Evolutionary conservation across 2,329 filamentous ascomycete genomes (phyloP), one percentile per base, ranked within the genome.

Genomic region (Talaromyces sp.): DNA sequence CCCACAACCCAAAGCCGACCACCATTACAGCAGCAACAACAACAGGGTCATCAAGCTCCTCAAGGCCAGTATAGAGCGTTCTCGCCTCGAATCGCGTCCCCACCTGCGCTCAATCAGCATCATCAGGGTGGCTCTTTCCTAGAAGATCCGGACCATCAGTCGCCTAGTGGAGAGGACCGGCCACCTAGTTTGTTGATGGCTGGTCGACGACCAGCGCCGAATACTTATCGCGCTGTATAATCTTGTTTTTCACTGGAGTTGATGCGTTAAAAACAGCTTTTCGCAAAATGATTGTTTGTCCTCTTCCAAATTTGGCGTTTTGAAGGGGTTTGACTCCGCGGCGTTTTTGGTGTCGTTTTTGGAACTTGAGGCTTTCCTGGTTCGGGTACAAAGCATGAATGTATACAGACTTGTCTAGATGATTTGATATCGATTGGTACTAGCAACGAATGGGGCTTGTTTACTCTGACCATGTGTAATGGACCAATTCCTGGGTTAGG

Each of bases 141-240:
- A n/a, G 56, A 60, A 37, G 50, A 59, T 27, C 58, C 57, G 9
- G 66, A 56, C 9, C 35, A 61, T 58, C 49, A 61, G 8, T 41
- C 41, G 1, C 37, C 35, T 15, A 22, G 25, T 6, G 25, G 45
- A 3, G 59, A 72, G 35, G 72, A 73, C 66, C 72, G 77, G 67
- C 76, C 78, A 41, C 78, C 78, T 10, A 80, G 75, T 73, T 69
- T 80, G 39, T 67, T 80, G 63, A 75, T 79, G 67, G 77, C 74
- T 63, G 79, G 78, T 17, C 73, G 76, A 61, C 75, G 75, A 63
- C 75, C 78, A 11, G 72, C 70, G 8, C 68, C 71, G 43, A 76
- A 78, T 52, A 75, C 73, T 31, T 77, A 69, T 58, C 71, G 74
- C 62, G 71, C 78, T 68, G 72, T 80, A 56, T 77, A 69, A 66